Conservation (phyloP, 1,139 yeast species). For the Diutina scorzettiae region DNA sequence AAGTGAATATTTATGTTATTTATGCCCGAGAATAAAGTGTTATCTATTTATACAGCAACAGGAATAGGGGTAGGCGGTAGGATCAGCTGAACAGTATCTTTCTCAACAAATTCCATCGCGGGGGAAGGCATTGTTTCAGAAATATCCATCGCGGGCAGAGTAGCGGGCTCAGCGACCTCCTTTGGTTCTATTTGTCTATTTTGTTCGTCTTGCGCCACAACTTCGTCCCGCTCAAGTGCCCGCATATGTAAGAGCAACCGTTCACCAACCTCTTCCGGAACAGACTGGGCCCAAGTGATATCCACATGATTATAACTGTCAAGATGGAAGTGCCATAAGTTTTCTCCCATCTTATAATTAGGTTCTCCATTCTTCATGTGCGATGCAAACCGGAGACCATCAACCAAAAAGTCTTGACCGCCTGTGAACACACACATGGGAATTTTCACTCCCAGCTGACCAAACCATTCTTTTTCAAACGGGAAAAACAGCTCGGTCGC, state of each 20-base stretch:
- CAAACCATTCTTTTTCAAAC: neutral
- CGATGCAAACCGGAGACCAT: constrained; percentile 41
- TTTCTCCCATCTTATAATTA: constrained; percentile 24
- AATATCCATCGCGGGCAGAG: no score
- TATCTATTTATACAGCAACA: no score
- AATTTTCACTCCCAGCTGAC: constrained; percentile 9
- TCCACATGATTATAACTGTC: constrained; percentile 43
- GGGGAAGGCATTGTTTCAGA: no score
- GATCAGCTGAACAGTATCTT: no score
- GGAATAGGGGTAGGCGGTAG: no score
- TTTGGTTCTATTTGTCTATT: no score
- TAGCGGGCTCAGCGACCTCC: no score
- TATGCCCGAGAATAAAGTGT: no score
- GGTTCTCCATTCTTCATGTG: constrained; percentile 44
- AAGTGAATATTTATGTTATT: neutral
- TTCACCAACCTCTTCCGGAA: constrained; percentile 9
- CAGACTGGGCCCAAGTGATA: constrained; percentile 45
- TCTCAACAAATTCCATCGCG: no score
- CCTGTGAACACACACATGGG: constrained; percentile 56
- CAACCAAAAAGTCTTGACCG: constrained; percentile 53
- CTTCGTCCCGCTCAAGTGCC: no score
- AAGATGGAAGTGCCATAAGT: constrained; percentile 25
- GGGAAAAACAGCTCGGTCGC: constrained; percentile 6
- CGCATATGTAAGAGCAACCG: no score
- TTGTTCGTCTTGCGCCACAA: no score